Evolutionary conservation across 2,329 filamentous ascomycete genomes (phyloP).

Genomic region (Cytospora piceicola): DNA sequence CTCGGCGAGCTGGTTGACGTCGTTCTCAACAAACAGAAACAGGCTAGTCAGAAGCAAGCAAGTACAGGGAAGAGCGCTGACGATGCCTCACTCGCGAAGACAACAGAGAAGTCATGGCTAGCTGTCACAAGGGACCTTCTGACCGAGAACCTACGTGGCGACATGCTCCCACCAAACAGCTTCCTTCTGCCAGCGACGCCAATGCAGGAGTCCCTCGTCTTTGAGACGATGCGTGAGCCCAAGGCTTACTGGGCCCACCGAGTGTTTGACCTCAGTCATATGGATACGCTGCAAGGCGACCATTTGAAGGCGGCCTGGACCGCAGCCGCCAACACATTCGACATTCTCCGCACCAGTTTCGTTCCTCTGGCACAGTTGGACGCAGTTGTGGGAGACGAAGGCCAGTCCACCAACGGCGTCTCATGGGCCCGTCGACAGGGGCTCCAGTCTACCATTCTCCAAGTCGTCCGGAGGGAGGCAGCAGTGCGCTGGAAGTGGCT

Average conservation of each 20-base stretch:
- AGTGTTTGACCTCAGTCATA: slow-evolving; percentile 39
- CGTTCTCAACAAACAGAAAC: slow-evolving; percentile 20
- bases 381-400: neutral
- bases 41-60: neutral
- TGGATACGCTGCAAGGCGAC: slow-evolving; percentile 35
- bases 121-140: slow-evolving; percentile 24
- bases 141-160: slow-evolving; percentile 29
- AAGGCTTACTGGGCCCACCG: slow-evolving; percentile 46
- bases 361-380: slow-evolving; percentile 36
- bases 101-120: slow-evolving; percentile 28
- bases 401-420: slow-evolving; percentile 14
- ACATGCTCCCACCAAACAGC: slow-evolving; percentile 25
- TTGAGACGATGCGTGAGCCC: slow-evolving; percentile 44
- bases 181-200: slow-evolving; percentile 39
- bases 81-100: neutral
- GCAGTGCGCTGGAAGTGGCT: slow-evolving; percentile 29
- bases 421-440: slow-evolving; percentile 31
- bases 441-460: slow-evolving; percentile 31
- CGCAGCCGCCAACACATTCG: slow-evolving; percentile 36
- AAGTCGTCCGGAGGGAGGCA: slow-evolving; percentile 28
- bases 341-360: slow-evolving; percentile 44
- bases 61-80: neutral
- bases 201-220: slow-evolving; percentile 44
- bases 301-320: slow-evolving; percentile 42
- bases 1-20: slow-evolving; percentile 34